Percentiles rank a stretch among this genome's conserved stretches.
These are phyloP conservation scores for Bacterosira constricta DNA, from an alignment of 108 stramenopile genomes.

Conservation along the genomic window DNA sequence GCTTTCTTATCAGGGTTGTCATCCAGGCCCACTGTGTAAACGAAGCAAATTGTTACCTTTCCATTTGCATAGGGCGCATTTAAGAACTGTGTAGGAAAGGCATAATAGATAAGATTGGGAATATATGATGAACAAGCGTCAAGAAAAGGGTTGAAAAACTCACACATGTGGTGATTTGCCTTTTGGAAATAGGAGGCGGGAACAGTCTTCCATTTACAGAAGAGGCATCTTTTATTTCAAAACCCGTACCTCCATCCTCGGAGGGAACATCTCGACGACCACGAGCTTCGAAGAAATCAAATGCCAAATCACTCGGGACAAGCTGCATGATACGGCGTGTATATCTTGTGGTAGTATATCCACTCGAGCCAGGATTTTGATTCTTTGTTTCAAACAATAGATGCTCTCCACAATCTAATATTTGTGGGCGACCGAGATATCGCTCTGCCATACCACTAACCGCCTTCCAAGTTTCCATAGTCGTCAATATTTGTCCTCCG, in stretches of 20 bases:
- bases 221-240: constrained; percentile 22
- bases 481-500: constrained; percentile 50
- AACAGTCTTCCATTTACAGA: constrained; percentile 30
- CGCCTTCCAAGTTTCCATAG: constrained; percentile 39
- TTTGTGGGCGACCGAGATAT: constrained; percentile 36
- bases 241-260: neutral
- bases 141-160: no score
- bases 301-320: constrained; percentile 29
- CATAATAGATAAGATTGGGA: no score
- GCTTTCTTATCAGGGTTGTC: constrained; percentile 7
- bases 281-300: constrained; percentile 33
- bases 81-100: no score
- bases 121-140: no score
- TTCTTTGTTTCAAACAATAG: constrained; percentile 25
- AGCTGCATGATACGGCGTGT: constrained; percentile 25
- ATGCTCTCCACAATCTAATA: constrained; percentile 42
- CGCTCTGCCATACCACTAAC: constrained; percentile 24
- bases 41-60: constrained; percentile 40
- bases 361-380: neutral
- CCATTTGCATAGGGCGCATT: constrained; percentile 50
- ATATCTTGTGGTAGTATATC: constrained; percentile 2
- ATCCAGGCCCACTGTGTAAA: constrained; percentile 32
- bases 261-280: constrained; percentile 11
- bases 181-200: constrained; percentile 27
- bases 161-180: constrained; percentile 34